Base-by-base conservation (phyloP, 352 stramenopile genomes). In the Globisporangium nodosum region DNA sequence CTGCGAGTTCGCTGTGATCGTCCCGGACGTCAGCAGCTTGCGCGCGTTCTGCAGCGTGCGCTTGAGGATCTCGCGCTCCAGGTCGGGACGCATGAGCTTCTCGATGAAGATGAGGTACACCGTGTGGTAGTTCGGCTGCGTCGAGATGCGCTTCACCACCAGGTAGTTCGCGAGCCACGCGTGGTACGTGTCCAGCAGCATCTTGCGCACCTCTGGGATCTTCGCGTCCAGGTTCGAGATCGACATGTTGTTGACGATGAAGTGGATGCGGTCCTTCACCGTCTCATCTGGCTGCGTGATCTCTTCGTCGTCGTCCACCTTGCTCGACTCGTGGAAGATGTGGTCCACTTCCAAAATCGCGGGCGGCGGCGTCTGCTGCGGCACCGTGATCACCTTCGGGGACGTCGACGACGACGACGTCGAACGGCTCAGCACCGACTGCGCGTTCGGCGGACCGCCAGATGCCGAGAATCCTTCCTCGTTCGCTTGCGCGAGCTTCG, bases 91-190 rank as follows among this genome's bases (percentile, higher is more conserved):
- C 57, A 97, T 96, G 18, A 99, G 84, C 59, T 98, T 96, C 59
- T 99, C 96, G 30, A 99, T 92, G 65, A 99, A 98, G 53, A 94
- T 92, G 16, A 99, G 69, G 70, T 99, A 99, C 52, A 99, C 79
- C 2, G 82, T 90, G 71, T 99, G 97, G 76, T 99, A 99, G 73
- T 99, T 99, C 3, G 94, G 94, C 74, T 99, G 96, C 16, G 96
- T 98, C 64, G 88, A 98, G 60, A 99, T 99, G 60, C 97, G 88
- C 73, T 99, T 99, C 12, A 98, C 94, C 11, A 99, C 97, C 21
- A 99, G 73, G 66, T 99, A 99, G 71, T 99, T 97, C 13, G 96
- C 97, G 60, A 99, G 90, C 97, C 97, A 99, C 20, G 79, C 78
- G 73, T 98, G 97, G 71, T 98, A 97, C 54, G 85, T 80, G 54